These are phyloP conservation scores for Aquilaria agallochum DNA, from an alignment of 441 rosid species.

Conservation along the genomic window DNA sequence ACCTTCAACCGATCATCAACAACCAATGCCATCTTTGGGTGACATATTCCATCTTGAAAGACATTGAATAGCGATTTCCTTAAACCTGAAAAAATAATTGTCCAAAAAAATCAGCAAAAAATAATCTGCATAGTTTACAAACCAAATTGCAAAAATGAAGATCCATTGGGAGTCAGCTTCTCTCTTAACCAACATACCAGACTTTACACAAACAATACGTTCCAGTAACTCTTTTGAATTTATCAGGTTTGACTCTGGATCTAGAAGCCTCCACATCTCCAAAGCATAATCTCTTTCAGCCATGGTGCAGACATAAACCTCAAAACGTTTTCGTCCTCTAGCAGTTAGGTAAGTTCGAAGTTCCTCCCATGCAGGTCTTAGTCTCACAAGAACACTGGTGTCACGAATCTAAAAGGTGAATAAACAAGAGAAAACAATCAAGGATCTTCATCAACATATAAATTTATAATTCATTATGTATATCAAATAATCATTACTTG, in stretches of 20 bases:
- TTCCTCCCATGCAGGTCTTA: constrained; percentile 99
- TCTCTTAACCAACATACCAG: constrained; percentile 51
- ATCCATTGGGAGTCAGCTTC: not conserved
- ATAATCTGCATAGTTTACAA: not conserved
- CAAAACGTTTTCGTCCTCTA: constrained; percentile 96
- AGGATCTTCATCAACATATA: no score
- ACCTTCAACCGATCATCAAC: constrained; percentile 96
- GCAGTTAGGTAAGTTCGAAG: constrained; percentile 91
- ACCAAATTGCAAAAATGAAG: constrained; percentile 13
- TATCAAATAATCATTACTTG: no score
- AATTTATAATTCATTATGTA: no score
- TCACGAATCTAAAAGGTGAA: constrained; percentile 65
- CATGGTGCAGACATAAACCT: constrained; percentile 99
- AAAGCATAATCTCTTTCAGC: constrained; percentile 98
- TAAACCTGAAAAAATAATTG: constrained; percentile 36
- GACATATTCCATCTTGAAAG: constrained; percentile 79
- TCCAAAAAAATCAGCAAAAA: constrained; percentile 5
- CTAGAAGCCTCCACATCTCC: constrained; percentile 99
- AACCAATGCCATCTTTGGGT: constrained; percentile 96
- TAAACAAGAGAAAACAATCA: constrained; percentile 2
- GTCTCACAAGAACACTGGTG: constrained; percentile 99
- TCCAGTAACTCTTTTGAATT: constrained; percentile 68
- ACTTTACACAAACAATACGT: constrained; percentile 91
- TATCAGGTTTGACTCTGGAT: constrained; percentile 93
- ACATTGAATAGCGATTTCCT: constrained; percentile 84